Base-by-base conservation (phyloP, 164 flowering plant genomes). In the Nelumbo lutea region DNA sequence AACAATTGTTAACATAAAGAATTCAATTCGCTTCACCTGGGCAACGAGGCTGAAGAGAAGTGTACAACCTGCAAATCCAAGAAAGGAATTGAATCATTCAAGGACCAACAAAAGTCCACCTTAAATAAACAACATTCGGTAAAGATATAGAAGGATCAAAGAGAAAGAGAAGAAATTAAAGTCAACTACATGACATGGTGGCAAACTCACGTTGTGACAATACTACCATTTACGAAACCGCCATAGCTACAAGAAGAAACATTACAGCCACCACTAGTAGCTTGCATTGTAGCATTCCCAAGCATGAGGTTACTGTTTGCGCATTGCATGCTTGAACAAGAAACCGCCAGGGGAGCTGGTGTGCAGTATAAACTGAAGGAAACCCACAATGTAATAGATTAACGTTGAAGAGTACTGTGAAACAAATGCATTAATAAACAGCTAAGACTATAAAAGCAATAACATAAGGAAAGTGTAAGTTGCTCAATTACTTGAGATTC, bases 281-380 rank as follows among this genome's bases (percentile, higher is more conserved):
- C 89, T 68, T 88, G 88, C 1, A 68, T 43, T 0, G 93, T 88
- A n/a, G 77, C 65, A 74, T 93, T 93, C 67, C 99, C 99, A 7
- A 96, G 78, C 88, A 90, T 90, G 67, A 96, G 91, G 67, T 90
- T 91, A 62, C 96, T 91, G 68, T 83, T 86, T 65, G 65, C 81
- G 76, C 99, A 96, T 75, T 93, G 99, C 97, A 96, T 93, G 82
- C 95, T 90, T 52, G 98, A 93, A 72, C 99, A 96, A 39, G 96
- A 93, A 58, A 81, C 97, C 1, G 95, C 90, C 73, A 93, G 71
- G 13, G 92, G 82, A 55, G 99, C 78, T 45, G 98, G 98, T 78
- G 74, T 83, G 83, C 99, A 96, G 78, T 90, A 91, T 67, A 96
- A 80, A 39, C 99, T 93, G 86, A 70, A 77, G 0, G 43, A 45